Conservation (phyloP, 805 yeast genomes). For the Cyberlindnera mississippiensis region DNA sequence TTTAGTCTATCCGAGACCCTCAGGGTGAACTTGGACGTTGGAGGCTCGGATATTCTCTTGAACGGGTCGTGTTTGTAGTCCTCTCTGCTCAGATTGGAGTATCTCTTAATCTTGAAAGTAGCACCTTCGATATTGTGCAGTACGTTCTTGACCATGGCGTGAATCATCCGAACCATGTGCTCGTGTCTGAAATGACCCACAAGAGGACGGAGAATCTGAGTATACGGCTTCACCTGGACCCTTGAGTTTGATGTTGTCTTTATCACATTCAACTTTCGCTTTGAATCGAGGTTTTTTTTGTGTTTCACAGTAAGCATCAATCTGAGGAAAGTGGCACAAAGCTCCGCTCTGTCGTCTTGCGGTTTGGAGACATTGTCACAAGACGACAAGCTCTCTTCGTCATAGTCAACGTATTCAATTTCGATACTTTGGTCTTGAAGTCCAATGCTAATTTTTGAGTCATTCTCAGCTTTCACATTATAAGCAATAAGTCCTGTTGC, state of each 20-base stretch:
- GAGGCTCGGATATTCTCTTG: conserved; percentile 20
- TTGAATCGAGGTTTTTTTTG: conserved; percentile 33
- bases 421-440: conserved; percentile 64
- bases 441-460: conserved; percentile 62
- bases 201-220: conserved; percentile 50
- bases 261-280: conserved; percentile 22
- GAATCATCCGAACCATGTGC: conserved; percentile 30
- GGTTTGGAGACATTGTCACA: conserved; percentile 39
- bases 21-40: conserved; percentile 32
- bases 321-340: conserved; percentile 31
- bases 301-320: conserved; percentile 35
- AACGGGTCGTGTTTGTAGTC: conserved; percentile 16
- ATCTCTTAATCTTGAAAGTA: conserved; percentile 16
- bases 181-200: conserved; percentile 59
- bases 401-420: conserved; percentile 54
- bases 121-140: conserved; percentile 7
- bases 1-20: conserved; percentile 10
- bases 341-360: conserved; percentile 34
- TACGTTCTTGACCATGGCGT: conserved; percentile 15
- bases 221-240: conserved; percentile 34
- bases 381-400: conserved; percentile 30
- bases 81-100: conserved; percentile 15
- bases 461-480: conserved; percentile 61
- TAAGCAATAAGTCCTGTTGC: conserved; percentile 64
- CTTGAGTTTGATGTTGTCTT: conserved; percentile 6